Base-by-base conservation (phyloP, 306 rosid genomes). In the Echinosophora koreensis region DNA sequence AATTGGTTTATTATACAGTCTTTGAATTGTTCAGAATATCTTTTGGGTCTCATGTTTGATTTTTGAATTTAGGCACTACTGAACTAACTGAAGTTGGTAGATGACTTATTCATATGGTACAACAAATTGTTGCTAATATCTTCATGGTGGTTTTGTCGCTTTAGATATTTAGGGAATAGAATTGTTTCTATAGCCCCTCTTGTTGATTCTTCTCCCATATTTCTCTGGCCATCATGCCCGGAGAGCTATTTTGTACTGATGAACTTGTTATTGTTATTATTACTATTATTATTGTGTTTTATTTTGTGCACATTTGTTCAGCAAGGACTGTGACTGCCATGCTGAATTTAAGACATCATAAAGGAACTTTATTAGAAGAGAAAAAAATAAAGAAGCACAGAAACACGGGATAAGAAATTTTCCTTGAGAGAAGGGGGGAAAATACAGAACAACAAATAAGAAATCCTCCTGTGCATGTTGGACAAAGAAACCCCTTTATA, bases 1-100 rank as follows among this genome's bases (percentile, higher is more conserved):
- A 88, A 70, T 66, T 73, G 76, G 58, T 60, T 80, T 73, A 27
- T 80, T 77, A 17, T 71, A n/a, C n/a, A 62, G 64, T 67, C 15
- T 8, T 73, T 39, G n/a, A 65, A 64, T 56, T 76, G 64, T 56
- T 56, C 32, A 41, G 67, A 42, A 15, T 77, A 34, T 30, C 12
- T 68, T 44, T 73, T 77, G 63, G 49, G 35, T 61, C 78, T 82
- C 44, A 5, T 6, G 9, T 22, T 22, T 58, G 56, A 41, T 42
- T 50, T 50, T 80, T 60, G 70, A 70, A 6, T 65, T 17, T 54
- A 11, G 37, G 67, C 62, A 42, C 17, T 11, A 16, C 57, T 58
- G 59, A 44, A 44, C 14, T 11, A 10, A 42, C 14, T 42, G 0
- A 50, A 70, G 59, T 55, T 69, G 78, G 42, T 63, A 8, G 61